Base-by-base conservation (phyloP, 2,329 filamentous ascomycete genomes). In the Fusarium sp. region DNA sequence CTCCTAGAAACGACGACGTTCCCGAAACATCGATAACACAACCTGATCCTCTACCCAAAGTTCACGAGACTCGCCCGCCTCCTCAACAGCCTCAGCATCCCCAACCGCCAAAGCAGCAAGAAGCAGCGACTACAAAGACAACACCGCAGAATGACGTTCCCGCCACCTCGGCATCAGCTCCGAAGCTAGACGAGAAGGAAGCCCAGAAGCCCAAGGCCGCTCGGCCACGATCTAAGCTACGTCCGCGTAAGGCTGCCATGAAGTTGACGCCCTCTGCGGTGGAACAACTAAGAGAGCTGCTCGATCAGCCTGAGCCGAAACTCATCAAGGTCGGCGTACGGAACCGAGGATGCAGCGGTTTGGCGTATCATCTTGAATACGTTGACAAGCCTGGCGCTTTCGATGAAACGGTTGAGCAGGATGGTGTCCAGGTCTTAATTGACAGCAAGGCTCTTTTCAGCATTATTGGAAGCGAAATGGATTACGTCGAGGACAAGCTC, bases 401-500 rank as follows among this genome's bases (percentile, higher is more conserved):
- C 75, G 96, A 99, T 75, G 96, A 99, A 80, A 86, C 90, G 54
- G 93, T 99, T 2, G 94, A 97, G 78, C 96, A 99, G 79, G 96
- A 98, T 76, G 96, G 95, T 0, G 95, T 99, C 60, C 95, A 93
- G 81, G 95, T 99, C 34, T 80, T 98, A 78, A 96, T 99, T 60
- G 96, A 99, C 80, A 97, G 93, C 85, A 98, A 98, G 84, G 96
- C 96, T 43, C 83, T 99, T 51, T 94, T 99, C 79, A 98, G 95
- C 80, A 98, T 99, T 56, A 98, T 99, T 75, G 96, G 96, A 7
- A 97, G 92, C 77, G 95, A 98, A 82, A 99, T 99, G 96, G 96
- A 99, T 78, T 99, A 95, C 94, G 87, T 95, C 13, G 94, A 98
- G 82, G 96, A 98, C 75, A 97, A 97, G 83, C 83, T 99, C 70